Evolutionary conservation across 208 protist genomes (phyloP), one percentile per base, ranked within the genome.

Genomic region (Strigomonas galati): DNA sequence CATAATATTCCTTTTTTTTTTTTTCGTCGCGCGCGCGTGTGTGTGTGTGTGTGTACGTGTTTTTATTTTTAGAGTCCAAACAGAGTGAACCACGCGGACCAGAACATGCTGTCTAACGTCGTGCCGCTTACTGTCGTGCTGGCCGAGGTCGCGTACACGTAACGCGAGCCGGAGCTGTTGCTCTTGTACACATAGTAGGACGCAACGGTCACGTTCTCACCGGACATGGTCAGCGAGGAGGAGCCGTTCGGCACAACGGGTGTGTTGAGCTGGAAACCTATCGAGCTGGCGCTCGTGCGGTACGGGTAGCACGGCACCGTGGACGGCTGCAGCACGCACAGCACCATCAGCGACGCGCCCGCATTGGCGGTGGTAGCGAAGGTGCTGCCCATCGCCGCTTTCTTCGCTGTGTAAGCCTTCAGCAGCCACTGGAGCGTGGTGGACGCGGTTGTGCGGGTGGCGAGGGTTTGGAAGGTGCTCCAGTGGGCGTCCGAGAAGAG

Each of bases 371-470:
- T 44, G 21, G 21, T 65, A 28, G 51, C 14, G 30, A 59, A 59
- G 15, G 27, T 62, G n/a, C 51, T 62, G 21, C 72, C 73, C 6
- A 80, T 28, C 28, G 66, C 24, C 44, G 30, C 23, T 54, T 73
- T 77, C 65, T 82, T 78, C 1, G 32, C 26, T 26, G 19, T 44
- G 67, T 71, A 82, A 6, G 71, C 67, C 26, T 53, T 58, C 27
- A 62, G 52, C 21, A 77, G 59, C 71, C 71, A 82, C 21, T 14
- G 46, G n/a, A 74, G 67, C 17, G 21, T 17, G 21, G n/a, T 46
- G 0, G 68, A 49, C 27, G 60, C 51, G 15, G 53, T 48, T 21
- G 28, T 14, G 6, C 2, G 21, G 17, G 61, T 49, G 15, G 62
- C 64, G 21, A 69, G 2, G 10, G 56, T 64, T 19, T 23, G n/a